These are phyloP conservation scores for Phyllostachys edulis DNA, from an alignment of 176 grass and related monocot genomes.

Conservation along the genomic window DNA sequence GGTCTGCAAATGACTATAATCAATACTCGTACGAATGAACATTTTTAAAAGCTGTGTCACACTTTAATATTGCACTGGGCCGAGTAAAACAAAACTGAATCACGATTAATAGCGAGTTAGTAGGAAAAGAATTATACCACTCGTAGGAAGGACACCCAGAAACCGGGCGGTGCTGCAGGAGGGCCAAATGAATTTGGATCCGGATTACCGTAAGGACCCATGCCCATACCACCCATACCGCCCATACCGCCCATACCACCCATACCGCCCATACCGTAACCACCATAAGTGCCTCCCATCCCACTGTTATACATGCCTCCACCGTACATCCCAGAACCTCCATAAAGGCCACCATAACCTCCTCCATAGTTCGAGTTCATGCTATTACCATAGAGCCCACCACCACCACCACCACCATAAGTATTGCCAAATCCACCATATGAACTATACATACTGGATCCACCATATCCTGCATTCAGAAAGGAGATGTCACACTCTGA, in stretches of 20 bases:
- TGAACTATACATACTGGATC: constrained; percentile 67
- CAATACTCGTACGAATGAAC: background rate
- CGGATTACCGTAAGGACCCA: constrained; percentile 71
- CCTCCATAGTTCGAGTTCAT: constrained; percentile 67
- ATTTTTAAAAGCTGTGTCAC: background rate
- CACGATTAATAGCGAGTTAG: background rate
- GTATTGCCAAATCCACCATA: constrained; percentile 42
- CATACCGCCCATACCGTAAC: constrained; percentile 69
- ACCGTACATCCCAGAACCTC: constrained; percentile 67
- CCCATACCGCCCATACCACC: constrained; percentile 62
- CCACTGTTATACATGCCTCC: constrained; percentile 66
- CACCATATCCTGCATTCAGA: constrained; percentile 52
- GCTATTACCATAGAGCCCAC: constrained; percentile 63
- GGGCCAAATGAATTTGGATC: constrained; percentile 74
- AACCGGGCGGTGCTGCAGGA: constrained; percentile 68
- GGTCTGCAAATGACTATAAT: background rate
- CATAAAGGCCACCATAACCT: constrained; percentile 52
- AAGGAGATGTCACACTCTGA: background rate
- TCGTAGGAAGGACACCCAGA: constrained; percentile 87
- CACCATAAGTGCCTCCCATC: constrained; percentile 42
- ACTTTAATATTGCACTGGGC: background rate
- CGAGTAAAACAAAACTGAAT: constrained; percentile 19
- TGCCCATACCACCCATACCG: constrained; percentile 55
- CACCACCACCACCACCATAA: constrained; percentile 40
- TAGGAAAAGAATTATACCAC: constrained; percentile 49